Conservation (phyloP, 805 yeast species). For the Priceomyces carsonii region DNA sequence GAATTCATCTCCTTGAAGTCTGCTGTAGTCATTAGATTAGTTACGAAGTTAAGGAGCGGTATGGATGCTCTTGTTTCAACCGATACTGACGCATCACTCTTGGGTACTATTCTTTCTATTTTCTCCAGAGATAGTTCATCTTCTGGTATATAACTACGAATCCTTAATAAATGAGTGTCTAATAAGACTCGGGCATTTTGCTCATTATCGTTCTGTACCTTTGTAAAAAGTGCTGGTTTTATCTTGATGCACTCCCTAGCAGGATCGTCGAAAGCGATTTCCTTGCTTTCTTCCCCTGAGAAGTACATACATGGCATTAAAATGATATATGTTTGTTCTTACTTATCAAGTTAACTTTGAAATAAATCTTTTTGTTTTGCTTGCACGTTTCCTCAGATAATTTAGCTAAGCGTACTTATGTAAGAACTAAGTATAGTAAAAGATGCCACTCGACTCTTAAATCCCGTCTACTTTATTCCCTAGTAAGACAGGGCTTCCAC, state of each 20-base stretch:
- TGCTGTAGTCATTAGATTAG: slow-evolving; percentile 1
- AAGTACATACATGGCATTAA: slow-evolving; percentile 7
- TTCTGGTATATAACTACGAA: slow-evolving; percentile 1
- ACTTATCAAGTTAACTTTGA: slow-evolving; percentile 1
- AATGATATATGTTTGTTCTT: no score
- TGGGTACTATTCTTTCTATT: slow-evolving; percentile 3
- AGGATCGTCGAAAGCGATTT: slow-evolving; percentile 1
- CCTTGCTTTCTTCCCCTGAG: slow-evolving; percentile 5
- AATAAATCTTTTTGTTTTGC: neutral
- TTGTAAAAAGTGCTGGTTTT: slow-evolving; percentile 2
- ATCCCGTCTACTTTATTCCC: no score
- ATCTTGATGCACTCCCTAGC: neutral
- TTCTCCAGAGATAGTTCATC: slow-evolving; percentile 1
- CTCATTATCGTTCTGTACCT: slow-evolving; percentile 3
- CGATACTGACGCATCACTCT: slow-evolving; percentile 4
- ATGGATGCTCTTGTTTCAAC: slow-evolving; percentile 1
- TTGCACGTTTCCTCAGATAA: no score
- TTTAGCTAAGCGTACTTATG: no score
- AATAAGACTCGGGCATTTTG: slow-evolving; percentile 6
- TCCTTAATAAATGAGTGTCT: slow-evolving; percentile 5
- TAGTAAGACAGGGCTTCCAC: no score
- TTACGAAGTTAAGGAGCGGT: neutral
- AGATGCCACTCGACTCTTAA: no score
- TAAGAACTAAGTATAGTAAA: no score
- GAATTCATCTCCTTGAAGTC: slow-evolving; percentile 3